Evolutionary conservation across 2,329 filamentous ascomycete species (phyloP).

Genomic region (Gnomoniopsis sp.): DNA sequence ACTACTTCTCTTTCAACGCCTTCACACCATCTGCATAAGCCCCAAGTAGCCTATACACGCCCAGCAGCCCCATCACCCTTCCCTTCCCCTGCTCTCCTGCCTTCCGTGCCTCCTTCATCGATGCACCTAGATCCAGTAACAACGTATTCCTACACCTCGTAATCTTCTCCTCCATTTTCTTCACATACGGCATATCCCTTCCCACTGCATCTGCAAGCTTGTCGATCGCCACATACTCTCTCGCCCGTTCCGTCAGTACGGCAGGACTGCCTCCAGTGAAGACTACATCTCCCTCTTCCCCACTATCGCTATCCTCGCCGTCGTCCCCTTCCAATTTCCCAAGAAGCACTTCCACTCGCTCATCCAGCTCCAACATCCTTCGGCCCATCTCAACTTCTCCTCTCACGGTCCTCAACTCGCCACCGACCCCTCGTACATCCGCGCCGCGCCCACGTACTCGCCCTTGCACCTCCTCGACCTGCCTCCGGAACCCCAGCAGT

Average conservation of each 20-base stretch:
- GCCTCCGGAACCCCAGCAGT: conserved; percentile 78
- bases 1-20: conserved; percentile 39
- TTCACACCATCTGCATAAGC: conserved; percentile 52
- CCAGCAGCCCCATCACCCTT: conserved; percentile 49
- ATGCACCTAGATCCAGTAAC: conserved; percentile 51
- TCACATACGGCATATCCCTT: conserved; percentile 45
- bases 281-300: conserved; percentile 21
- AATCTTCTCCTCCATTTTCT: conserved; percentile 50
- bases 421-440: conserved; percentile 60
- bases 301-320: conserved; percentile 28
- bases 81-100: conserved; percentile 40
- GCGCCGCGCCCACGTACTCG: conserved; percentile 60
- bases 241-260: conserved; percentile 43
- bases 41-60: conserved; percentile 49
- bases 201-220: conserved; percentile 42
- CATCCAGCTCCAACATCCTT: conserved; percentile 65
- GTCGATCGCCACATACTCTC: conserved; percentile 41
- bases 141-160: conserved; percentile 53
- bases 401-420: conserved; percentile 65
- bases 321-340: conserved; percentile 42
- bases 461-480: conserved; percentile 70
- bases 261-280: conserved; percentile 44
- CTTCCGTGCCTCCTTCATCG: conserved; percentile 39
- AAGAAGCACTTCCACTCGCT: conserved; percentile 61
- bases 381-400: conserved; percentile 59